Evolutionary conservation across 2,329 filamentous ascomycete species (phyloP), one percentile per base, ranked within the genome.

Genomic region (Chrysoporthe puriensis): DNA sequence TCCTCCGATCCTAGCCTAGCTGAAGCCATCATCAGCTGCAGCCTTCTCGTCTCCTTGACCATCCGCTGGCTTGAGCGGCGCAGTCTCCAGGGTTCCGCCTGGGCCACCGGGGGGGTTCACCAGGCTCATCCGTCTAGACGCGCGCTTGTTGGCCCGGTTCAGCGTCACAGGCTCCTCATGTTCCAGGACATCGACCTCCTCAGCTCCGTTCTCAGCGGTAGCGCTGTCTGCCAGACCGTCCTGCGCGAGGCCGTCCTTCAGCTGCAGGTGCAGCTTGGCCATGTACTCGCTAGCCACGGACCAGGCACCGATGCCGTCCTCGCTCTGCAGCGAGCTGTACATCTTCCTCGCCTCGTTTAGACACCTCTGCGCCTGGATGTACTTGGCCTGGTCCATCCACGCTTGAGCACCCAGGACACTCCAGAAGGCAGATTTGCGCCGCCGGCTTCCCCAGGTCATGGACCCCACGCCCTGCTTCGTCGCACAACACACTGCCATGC

Each of bases 341-440:
- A 83, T 85, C 61, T 77, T 80, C 40, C 82, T 79, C 3, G 92
- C 92, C 71, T 91, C 88, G 61, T 91, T 88, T 1, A 98, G 84
- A 71, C 92, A 93, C 67, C 87, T 85, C 72, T 93, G 91, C 0
- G 94, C 92, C 74, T 96, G 91, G 16, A 91, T 87, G 64, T 89
- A 88, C 75, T 95, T 94, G 44, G 86, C 88, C 70, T 94, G 86
- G 62, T 86, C 86, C 65, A 95, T 83, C 96, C 96, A 99, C 1
- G 89, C 86, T 73, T 97, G 91, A 0, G 94, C 90, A 1, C 92
- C 91, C 50, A 97, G 84, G 32, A 96, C 85, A 72, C 90, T 91
- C 94, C 94, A 99, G 71, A 97, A 86, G 0, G 92, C 96, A 2
- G 94, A 92, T 81, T 97, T 99, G 61, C 96, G 86, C 69, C 85